These are phyloP conservation scores for Stemphylium beticola DNA, from an alignment of 2,329 filamentous ascomycete species.

Conservation along the genomic window DNA sequence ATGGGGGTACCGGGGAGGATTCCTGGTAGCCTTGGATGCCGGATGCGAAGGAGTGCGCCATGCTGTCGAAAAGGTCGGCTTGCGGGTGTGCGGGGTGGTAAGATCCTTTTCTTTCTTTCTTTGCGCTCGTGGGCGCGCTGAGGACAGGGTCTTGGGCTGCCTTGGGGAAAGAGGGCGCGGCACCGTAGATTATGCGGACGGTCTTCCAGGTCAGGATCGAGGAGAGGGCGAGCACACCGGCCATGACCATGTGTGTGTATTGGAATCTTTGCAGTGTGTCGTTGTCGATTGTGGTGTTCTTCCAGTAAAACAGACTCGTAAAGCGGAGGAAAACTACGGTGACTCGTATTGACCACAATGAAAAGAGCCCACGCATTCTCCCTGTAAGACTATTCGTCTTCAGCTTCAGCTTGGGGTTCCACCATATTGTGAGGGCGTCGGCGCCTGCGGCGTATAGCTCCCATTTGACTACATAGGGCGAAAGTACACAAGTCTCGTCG, in stretches of 20 bases:
- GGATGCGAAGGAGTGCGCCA: slow-evolving; percentile 47
- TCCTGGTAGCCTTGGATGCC: slow-evolving; percentile 45
- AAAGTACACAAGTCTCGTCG: slow-evolving; percentile 38
- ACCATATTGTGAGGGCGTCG: slow-evolving; percentile 64
- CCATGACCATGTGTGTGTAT: slow-evolving; percentile 62
- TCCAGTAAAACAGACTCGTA: slow-evolving; percentile 45
- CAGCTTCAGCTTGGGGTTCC: slow-evolving; percentile 71
- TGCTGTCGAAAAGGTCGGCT: slow-evolving; percentile 42
- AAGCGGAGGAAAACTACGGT: slow-evolving; percentile 64
- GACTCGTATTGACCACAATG: slow-evolving; percentile 71
- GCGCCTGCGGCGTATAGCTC: slow-evolving; percentile 52
- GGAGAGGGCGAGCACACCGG: slow-evolving; percentile 43
- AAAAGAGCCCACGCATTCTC: slow-evolving; percentile 62
- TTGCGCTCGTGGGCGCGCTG: slow-evolving; percentile 22
- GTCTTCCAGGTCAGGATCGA: slow-evolving; percentile 53
- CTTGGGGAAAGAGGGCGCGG: slow-evolving; percentile 34
- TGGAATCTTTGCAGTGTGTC: slow-evolving; percentile 48
- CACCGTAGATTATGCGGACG: slow-evolving; percentile 63
- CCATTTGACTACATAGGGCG: slow-evolving; percentile 20
- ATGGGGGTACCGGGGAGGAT: slow-evolving; percentile 34
- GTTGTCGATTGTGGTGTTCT: slow-evolving; percentile 19
- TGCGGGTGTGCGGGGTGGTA: slow-evolving; percentile 33
- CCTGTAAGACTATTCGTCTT: slow-evolving; percentile 64
- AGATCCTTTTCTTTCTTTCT: slow-evolving; percentile 31
- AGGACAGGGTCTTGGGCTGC: slow-evolving; percentile 35